Evolutionary conservation across 176 grass and related monocot species (phyloP).

Genomic region (Saccharum spontaneum): DNA sequence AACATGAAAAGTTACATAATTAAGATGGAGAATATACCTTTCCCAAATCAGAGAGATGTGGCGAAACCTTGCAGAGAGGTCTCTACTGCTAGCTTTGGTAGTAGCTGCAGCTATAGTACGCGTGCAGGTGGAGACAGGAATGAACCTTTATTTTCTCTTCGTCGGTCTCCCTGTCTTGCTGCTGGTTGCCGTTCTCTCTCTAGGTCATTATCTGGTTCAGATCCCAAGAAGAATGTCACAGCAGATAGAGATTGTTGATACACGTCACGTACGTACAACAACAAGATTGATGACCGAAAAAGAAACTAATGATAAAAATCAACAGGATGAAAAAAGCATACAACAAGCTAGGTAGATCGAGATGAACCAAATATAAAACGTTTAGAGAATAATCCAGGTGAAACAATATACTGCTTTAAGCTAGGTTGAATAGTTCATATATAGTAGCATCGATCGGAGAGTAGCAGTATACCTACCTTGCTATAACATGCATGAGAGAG

Average conservation of each 20-base stretch:
- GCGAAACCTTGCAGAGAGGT: constrained; percentile 39
- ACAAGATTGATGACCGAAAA: background rate
- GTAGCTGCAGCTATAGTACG: background rate
- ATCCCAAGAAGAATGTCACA: constrained; percentile 60
- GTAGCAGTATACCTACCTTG: constrained; percentile 27
- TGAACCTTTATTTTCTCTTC: constrained; percentile 31
- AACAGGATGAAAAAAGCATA: background rate
- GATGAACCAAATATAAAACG: background rate
- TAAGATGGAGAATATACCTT: constrained; percentile 27
- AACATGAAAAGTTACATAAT: background rate
- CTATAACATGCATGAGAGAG: background rate
- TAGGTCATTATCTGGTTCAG: constrained; percentile 46
- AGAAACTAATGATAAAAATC: background rate
- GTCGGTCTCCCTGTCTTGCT: constrained; percentile 12
- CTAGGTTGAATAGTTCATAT: background rate
- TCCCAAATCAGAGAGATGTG: constrained; percentile 21
- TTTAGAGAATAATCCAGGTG: background rate
- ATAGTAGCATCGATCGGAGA: background rate
- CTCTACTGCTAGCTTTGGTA: background rate
- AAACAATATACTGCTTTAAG: background rate
- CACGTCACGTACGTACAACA: background rate
- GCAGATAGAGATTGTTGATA: background rate
- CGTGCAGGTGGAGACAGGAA: constrained; percentile 30
- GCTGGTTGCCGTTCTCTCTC: background rate
- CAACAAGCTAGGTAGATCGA: background rate